Conservation (phyloP, 345 rosid species). For the Arabis alpina region DNA sequence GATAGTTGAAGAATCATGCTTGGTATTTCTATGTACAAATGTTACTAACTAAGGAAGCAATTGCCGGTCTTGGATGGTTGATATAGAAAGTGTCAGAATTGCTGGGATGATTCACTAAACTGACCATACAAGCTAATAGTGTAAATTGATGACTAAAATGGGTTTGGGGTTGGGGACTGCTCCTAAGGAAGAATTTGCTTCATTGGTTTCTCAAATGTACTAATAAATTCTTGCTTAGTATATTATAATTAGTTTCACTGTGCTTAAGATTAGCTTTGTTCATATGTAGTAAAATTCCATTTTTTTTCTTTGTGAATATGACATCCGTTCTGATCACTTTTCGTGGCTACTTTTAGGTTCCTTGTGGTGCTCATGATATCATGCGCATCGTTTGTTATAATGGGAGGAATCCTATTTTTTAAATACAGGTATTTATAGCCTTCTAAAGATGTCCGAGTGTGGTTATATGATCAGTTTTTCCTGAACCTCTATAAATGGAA, state of each 20-base stretch:
- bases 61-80: background rate
- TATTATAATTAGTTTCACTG: constrained; percentile 12
- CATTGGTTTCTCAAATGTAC: background rate
- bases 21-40: background rate
- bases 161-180: constrained; percentile 1
- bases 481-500: too few species aligned
- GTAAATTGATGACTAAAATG: background rate
- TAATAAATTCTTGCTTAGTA: background rate
- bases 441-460: too few species aligned
- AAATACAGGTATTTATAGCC: constrained; percentile 84
- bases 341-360: constrained; percentile 57
- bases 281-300: background rate
- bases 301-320: constrained; percentile 6
- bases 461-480: constrained; percentile 8
- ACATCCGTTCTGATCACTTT: constrained; percentile 27
- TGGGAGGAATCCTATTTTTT: constrained; percentile 86
- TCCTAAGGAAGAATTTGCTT: constrained; percentile 16
- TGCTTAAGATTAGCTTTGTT: constrained; percentile 24
- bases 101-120: too few species aligned
- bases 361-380: constrained; percentile 75
- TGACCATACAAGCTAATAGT: too few species aligned
- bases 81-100: too few species aligned
- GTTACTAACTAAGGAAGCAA: constrained; percentile 2
- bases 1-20: background rate
- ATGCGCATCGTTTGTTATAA: constrained; percentile 82